Percentiles rank a stretch among this genome's conserved stretches.
phyloP scores from a whole-genome alignment of 2,329 filamentous ascomycete genomes.

The Penicillium sp. region DNA sequence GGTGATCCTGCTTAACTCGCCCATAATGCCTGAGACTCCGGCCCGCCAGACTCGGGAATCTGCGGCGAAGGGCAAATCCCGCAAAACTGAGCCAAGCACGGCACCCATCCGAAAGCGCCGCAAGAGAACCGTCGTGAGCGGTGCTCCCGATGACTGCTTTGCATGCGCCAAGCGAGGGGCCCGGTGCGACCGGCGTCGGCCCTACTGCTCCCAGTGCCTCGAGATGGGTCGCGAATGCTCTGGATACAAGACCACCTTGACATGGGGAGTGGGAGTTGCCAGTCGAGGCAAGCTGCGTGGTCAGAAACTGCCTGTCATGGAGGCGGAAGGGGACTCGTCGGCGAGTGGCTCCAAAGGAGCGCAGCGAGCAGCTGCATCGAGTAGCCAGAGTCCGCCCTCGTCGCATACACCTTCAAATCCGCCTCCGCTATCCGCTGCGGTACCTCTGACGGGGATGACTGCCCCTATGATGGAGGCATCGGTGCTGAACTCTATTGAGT shows the following conservation, averaged over 20 bases:
- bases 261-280: conserved; percentile 94
- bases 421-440: conserved; percentile 7
- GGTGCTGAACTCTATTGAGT: conserved; percentile 12
- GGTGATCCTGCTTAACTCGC: conserved; percentile 18
- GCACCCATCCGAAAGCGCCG: conserved; percentile 69
- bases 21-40: conserved; percentile 28
- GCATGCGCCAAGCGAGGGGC: conserved; percentile 82
- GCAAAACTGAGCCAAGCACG: conserved; percentile 34
- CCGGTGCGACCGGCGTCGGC: conserved; percentile 88
- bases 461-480: conserved; percentile 15
- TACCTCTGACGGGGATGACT: conserved; percentile 13
- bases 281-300: conserved; percentile 94
- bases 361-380: conserved; percentile 14
- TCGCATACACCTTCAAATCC: conserved; percentile 16
- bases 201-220: conserved; percentile 94
- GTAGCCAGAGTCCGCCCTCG: conserved; percentile 19
- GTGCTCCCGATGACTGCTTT: conserved; percentile 94
- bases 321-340: conserved; percentile 35
- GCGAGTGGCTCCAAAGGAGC: conserved; percentile 21
- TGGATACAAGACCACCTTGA: conserved; percentile 95
- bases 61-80: conserved; percentile 32
- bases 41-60: conserved; percentile 29
- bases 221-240: conserved; percentile 91
- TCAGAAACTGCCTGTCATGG: conserved; percentile 71
- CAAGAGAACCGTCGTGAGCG: conserved; percentile 85